Evolutionary conservation across 1,284 basidiomycete genomes (phyloP).

Genomic region (Naganishia albida): DNA sequence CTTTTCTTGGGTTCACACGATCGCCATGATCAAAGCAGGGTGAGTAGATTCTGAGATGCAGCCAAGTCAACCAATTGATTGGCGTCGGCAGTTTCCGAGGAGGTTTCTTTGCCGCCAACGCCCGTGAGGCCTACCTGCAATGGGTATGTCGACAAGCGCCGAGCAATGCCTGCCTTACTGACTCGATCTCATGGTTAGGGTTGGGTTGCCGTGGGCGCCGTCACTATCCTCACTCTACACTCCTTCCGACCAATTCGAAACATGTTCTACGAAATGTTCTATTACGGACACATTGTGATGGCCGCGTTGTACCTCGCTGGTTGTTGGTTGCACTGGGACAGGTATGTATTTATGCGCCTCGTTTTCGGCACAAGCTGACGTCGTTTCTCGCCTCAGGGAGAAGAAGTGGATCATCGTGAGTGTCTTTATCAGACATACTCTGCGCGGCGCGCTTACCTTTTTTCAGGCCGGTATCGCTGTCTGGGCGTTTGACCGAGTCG

Average conservation of each 20-base stretch:
- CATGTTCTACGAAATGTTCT: constrained; percentile 59
- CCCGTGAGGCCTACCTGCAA: constrained; percentile 23
- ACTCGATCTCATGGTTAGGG: constrained; percentile 33
- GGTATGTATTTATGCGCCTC: constrained; percentile 42
- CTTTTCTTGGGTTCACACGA: constrained; percentile 46
- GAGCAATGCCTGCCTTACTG: not conserved
- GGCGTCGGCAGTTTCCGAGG: constrained; percentile 7
- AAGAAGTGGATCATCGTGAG: constrained; percentile 20
- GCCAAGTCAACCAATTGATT: not conserved
- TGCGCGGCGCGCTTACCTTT: not conserved
- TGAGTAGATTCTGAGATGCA: constrained; percentile 20
- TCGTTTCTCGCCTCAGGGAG: not conserved
- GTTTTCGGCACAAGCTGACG: constrained; percentile 35
- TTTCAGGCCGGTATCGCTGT: constrained; percentile 43
- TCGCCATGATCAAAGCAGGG: constrained; percentile 41
- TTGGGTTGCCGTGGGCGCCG: constrained; percentile 43
- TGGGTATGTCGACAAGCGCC: constrained; percentile 23
- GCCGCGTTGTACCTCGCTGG: constrained; percentile 51
- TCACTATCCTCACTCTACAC: constrained; percentile 56
- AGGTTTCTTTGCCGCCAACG: constrained; percentile 11
- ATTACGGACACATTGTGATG: constrained; percentile 58
- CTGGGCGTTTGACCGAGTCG: constrained; percentile 62
- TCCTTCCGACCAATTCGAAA: constrained; percentile 55
- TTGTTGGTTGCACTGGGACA: constrained; percentile 46
- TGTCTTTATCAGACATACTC: not conserved